Conservation (phyloP, 768 basidiomycete genomes). For the Termitomyces sp. region DNA sequence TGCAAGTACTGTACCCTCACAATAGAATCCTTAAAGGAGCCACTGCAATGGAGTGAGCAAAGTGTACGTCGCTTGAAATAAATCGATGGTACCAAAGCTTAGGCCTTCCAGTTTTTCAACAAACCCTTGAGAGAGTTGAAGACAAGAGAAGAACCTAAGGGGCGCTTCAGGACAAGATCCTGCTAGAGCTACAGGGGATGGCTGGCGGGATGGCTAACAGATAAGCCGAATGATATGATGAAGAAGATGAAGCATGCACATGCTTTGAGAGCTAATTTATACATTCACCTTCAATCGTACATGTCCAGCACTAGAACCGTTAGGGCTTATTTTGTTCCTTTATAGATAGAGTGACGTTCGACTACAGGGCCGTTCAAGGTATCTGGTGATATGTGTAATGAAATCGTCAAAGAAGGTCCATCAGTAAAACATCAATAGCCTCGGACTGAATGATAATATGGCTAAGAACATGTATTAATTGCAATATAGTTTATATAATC, state of each 20-base stretch:
- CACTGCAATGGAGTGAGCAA: neutral
- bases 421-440: constrained; percentile 3
- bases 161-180: neutral
- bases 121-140: neutral
- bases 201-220: constrained; percentile 7
- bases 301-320: constrained; percentile 8
- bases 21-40: neutral
- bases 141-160: neutral
- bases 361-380: neutral
- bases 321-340: neutral
- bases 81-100: neutral
- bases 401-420: neutral
- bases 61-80: neutral
- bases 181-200: neutral
- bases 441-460: constrained; percentile 7
- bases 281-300: constrained; percentile 17
- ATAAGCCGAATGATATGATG: neutral
- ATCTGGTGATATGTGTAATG: neutral
- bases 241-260: neutral
- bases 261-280: constrained; percentile 7
- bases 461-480: constrained; percentile 1
- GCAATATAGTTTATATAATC: neutral
- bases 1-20: neutral
- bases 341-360: neutral
- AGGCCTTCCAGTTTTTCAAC: neutral